Base-by-base conservation (phyloP, 768 basidiomycete species). In the Suillus spraguei region DNA sequence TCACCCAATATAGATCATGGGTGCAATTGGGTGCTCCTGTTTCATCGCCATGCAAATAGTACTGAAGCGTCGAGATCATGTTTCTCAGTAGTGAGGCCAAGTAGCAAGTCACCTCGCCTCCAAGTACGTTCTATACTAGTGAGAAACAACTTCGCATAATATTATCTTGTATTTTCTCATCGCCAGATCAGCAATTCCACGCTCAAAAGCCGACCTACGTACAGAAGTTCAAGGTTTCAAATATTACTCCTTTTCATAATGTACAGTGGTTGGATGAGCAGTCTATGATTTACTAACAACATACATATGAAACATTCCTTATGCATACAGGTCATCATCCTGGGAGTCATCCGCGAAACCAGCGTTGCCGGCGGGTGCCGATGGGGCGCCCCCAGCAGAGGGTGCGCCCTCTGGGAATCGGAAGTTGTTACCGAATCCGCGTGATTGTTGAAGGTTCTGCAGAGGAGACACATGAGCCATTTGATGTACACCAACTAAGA, bases 301-400 rank as follows among this genome's bases (percentile, higher is more conserved):
- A 16, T 9, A 56, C 24, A 58, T 41, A 24, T 39, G 24, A 28
- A 28, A 58, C 11, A 16, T 32, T 41, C 39, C 56, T 58, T 75
- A 97, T 65, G 94, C 94, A 72, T 97, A 97, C 75, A 97, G 74
- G 74, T 97, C 95, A 67, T 97, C 95, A 70, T 97, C 95, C 62
- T 86, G 88, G 10, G 87, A 80, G 67, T 97, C 95, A 64, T 96
- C 94, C 41, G 87, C 83, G 80, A 95, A 95, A 28, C 87, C 90
- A 41, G 89, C 79, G 64, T 95, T 94, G 59, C 86, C 85, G n/a
- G 83, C 76, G 9, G 82, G 78, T 13, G 79, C 78, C 42, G 76
- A 73, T 35, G 78, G 70, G 54, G 79, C 68, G 33, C 77, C 76
- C 24, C 70, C 71, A 54, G 72, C 68, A 44, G 78, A 70, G 17